Evolutionary conservation across 2,329 filamentous ascomycete species (phyloP), one percentile per base, ranked within the genome.

Genomic region (Amesomyces nigricolor): DNA sequence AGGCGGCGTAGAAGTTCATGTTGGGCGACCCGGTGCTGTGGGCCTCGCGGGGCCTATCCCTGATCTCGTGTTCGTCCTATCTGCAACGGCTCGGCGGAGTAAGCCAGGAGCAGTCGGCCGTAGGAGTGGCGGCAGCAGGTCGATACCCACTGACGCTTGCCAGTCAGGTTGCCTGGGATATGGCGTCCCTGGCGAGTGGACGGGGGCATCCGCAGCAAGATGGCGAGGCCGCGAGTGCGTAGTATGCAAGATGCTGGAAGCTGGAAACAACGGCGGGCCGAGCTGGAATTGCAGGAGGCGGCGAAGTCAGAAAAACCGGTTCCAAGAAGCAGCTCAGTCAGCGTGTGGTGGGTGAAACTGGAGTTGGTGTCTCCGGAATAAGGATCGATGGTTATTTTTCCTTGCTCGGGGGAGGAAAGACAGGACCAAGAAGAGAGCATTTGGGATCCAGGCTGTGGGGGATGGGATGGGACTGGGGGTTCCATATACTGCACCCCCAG

Each of bases 1-100:
- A 63, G 11, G 62, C 57, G 19, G 64, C 65, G 63, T 62, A 66
- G 57, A 63, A 62, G 59, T 66, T 65, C 64, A 66, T 66, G 59
- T 47, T 62, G 53, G 57, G 54, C 56, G 49, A 35, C 37, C 6
- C 14, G 53, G 38, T 50, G 45, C n/a, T 55, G 42, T 43, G 39
- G 17, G 44, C 26, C n/a, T 26, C 10, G 29, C 32, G 32, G 32
- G 8, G 9, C 32, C 32, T 35, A 35, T 22, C 22, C 5, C 22
- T n/a, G 37, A 39, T 5, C 9, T 35, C 37, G 16, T 43, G 39
- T 22, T 42, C 9, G 8, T 46, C 29, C 38, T 46, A 16, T 40
- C 39, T 42, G 43, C 26, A 44, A 22, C 35, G 29, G 26, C 16
- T 45, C 29, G 39, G 19, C 5, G 29, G 19, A 14, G 3, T 29